Evolutionary conservation across 768 basidiomycete genomes (phyloP).

Genomic region (Lactarius akahatsu): DNA sequence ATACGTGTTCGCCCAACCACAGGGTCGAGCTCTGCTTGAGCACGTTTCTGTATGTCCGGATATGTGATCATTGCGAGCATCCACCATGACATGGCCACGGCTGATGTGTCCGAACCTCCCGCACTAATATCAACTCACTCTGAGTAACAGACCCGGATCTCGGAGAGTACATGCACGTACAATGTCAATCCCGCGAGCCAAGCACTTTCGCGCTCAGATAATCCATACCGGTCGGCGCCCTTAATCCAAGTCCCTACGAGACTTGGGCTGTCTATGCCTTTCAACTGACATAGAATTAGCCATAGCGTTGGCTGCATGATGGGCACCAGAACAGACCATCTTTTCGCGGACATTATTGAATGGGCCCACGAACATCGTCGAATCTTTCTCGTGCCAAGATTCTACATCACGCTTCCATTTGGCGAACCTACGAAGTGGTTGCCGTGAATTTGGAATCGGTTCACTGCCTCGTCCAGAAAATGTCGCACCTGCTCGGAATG

Average conservation of each 20-base stretch:
- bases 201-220: conserved; percentile 13
- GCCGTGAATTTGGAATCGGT: background rate
- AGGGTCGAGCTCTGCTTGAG: conserved; percentile 16
- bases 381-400: conserved; percentile 27
- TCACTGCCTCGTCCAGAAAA: background rate
- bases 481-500: conserved; percentile 20
- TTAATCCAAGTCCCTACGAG: conserved; percentile 17
- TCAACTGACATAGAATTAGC: conserved; percentile 4
- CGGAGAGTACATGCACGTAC: background rate
- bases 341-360: conserved; percentile 21
- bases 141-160: conserved; percentile 4
- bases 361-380: conserved; percentile 24
- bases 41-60: conserved; percentile 4
- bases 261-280: conserved; percentile 23
- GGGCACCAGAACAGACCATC: conserved; percentile 4
- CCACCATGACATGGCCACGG: conserved; percentile 6
- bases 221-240: conserved; percentile 17
- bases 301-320: background rate
- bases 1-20: conserved; percentile 18
- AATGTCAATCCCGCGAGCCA: conserved; percentile 19
- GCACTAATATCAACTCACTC: background rate
- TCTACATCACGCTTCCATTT: conserved; percentile 30
- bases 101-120: conserved; percentile 9
- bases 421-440: conserved; percentile 13
- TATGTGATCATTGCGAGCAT: conserved; percentile 13